phyloP scores from a whole-genome alignment of 257 asterid species.

The Nicotiana knightiana region DNA sequence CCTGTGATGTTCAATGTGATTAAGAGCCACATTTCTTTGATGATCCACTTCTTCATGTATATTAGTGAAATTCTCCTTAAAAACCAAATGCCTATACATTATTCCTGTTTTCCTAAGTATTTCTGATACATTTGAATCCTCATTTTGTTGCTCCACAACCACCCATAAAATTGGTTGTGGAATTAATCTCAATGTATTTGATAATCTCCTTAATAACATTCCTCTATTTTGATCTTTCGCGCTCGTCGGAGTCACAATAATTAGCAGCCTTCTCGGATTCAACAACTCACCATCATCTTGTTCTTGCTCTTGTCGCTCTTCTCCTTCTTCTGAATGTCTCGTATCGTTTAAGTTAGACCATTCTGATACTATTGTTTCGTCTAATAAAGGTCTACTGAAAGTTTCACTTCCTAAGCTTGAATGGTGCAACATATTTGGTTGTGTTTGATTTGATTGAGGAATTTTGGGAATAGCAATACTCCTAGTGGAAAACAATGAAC shows the following conservation, averaged over 20 bases:
- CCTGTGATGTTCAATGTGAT: slow-evolving; percentile 85
- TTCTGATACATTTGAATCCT: slow-evolving; percentile 49
- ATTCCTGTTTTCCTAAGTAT: slow-evolving; percentile 62
- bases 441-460: background rate
- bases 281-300: background rate
- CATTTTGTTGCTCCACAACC: slow-evolving; percentile 59
- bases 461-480: slow-evolving; percentile 7
- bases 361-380: slow-evolving; percentile 6
- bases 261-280: slow-evolving; percentile 38
- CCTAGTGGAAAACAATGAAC: slow-evolving; percentile 29
- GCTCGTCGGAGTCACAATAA: slow-evolving; percentile 70
- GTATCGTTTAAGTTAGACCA: background rate
- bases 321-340: slow-evolving; percentile 6
- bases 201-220: slow-evolving; percentile 47
- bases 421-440: slow-evolving; percentile 36
- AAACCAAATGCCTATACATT: slow-evolving; percentile 82
- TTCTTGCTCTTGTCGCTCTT: background rate
- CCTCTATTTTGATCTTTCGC: slow-evolving; percentile 25
- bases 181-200: slow-evolving; percentile 63
- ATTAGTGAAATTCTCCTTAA: slow-evolving; percentile 73
- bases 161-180: slow-evolving; percentile 76
- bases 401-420: background rate
- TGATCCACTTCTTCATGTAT: slow-evolving; percentile 59
- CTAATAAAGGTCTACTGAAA: slow-evolving; percentile 25
- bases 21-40: slow-evolving; percentile 75